These are phyloP conservation scores for Sanghuangporus baumii DNA, from an alignment of 1,284 basidiomycete species.

Conservation along the genomic window DNA sequence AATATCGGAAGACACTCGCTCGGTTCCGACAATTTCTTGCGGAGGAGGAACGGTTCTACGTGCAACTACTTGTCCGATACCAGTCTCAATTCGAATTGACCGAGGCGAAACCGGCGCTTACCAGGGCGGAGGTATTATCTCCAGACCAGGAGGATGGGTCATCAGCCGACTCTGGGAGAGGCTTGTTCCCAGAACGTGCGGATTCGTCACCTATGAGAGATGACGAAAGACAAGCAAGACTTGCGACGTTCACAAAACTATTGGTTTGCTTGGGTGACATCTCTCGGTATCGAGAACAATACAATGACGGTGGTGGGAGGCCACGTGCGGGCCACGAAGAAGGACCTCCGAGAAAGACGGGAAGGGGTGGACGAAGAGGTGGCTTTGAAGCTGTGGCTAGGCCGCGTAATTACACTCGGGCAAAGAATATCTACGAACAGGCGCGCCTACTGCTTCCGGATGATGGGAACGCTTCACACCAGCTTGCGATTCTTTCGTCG, in stretches of 20 bases:
- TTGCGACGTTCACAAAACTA: constrained; percentile 79
- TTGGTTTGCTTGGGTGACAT: constrained; percentile 93
- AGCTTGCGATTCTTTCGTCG: constrained; percentile 88
- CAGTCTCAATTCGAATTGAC: constrained; percentile 61
- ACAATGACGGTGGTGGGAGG: constrained; percentile 66
- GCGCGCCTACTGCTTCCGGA: constrained; percentile 78
- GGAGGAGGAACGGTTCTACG: constrained; percentile 87
- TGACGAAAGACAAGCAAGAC: constrained; percentile 53
- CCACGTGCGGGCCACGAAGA: constrained; percentile 63
- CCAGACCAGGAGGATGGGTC: constrained; percentile 30
- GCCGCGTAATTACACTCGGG: constrained; percentile 66
- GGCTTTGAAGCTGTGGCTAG: constrained; percentile 38
- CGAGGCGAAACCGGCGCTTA: constrained; percentile 52
- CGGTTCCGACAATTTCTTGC: constrained; percentile 83
- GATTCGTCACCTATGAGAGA: constrained; percentile 35
- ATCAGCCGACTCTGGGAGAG: constrained; percentile 33
- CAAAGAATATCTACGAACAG: constrained; percentile 79
- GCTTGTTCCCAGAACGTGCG: constrained; percentile 50
- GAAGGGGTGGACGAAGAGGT: constrained; percentile 38
- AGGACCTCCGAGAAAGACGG: constrained; percentile 32
- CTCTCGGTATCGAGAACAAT: constrained; percentile 88
- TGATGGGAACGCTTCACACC: constrained; percentile 87
- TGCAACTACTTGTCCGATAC: constrained; percentile 66
- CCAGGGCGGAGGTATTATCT: constrained; percentile 48
- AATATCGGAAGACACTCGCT: constrained; percentile 80